Evolutionary conservation across 2,329 filamentous ascomycete genomes (phyloP), one percentile per base, ranked within the genome.

Genomic region (Helotiales sp.): DNA sequence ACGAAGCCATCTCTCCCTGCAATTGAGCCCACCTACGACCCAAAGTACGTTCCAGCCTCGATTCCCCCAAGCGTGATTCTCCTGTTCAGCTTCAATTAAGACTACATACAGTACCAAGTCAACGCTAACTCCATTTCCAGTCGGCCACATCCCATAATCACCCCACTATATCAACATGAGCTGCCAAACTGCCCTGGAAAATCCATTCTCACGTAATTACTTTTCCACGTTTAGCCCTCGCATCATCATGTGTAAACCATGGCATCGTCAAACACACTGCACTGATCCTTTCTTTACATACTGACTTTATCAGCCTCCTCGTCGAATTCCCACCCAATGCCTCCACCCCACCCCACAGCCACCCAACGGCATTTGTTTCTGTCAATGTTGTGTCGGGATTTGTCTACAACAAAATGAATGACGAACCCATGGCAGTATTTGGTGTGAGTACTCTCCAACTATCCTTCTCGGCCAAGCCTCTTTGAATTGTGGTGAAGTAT

Each of bases 341-440:
- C 34, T 75, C 78, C 6, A 82, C 81, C 0, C 82, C 82, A 1
- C 80, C 83, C 0, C 83, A 85, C 69, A 78, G 78, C 0, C 83
- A 85, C 63, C 80, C 78, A 1, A 81, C 80, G 2, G 81, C 81
- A 3, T 77, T 80, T 0, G 81, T 82, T 10, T 71, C 79, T 0
- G 82, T 76, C 1, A 74, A 79, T 24, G 75, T 84, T 2, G 67
- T 81, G 37, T 73, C 75, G 20, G 82, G 82, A 17, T 71, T 75
- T 4, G 63, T 82, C 5, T 69, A 81, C 6, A 85, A 82, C 63
- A 81, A 82, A 24, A 86, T 85, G 83, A 85, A 86, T 43, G 72
- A 81, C 8, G 57, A 71, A 11, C 65, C 65, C 2, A 80, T 82
- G 28, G 73, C 76, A 50, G 71, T 80, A 1, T 65, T 66, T 7